phyloP scores from a whole-genome alignment of 1,284 basidiomycete species.

The Coniferiporia weirii region DNA sequence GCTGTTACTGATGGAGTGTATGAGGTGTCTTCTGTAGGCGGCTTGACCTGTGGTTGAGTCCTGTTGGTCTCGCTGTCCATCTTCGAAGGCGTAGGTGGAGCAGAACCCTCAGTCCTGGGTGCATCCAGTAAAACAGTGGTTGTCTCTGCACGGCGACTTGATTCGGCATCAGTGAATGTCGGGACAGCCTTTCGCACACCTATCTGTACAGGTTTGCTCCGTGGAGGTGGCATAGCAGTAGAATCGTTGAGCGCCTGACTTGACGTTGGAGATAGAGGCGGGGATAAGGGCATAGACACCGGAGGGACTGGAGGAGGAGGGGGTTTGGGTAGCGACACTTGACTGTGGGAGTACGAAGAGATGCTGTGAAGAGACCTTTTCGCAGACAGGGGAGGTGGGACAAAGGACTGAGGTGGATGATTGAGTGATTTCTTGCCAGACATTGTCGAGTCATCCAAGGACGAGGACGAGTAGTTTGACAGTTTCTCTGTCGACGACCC shows the following conservation, averaged over 20 bases:
- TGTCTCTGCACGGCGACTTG: not conserved
- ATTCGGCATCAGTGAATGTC: constrained; percentile 7
- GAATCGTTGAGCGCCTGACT: constrained; percentile 5
- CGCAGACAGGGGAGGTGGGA: constrained; percentile 17
- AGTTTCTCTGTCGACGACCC: constrained; percentile 45
- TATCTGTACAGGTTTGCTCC: constrained; percentile 14
- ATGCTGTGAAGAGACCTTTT: constrained; percentile 18
- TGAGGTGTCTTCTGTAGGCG: not conserved
- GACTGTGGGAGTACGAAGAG: constrained; percentile 9
- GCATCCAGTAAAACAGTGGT: not conserved
- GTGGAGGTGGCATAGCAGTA: constrained; percentile 5
- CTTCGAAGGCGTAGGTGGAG: constrained; percentile 15
- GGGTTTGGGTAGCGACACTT: constrained; percentile 3
- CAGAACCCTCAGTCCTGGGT: constrained; percentile 7
- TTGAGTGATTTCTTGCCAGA: constrained; percentile 1
- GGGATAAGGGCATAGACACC: constrained; percentile 12
- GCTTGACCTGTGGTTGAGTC: not conserved
- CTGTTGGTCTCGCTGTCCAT: constrained; percentile 5
- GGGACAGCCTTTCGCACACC: constrained; percentile 19
- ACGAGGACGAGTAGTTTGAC: constrained; percentile 24
- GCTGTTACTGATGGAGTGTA: not conserved
- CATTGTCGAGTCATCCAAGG: constrained; percentile 24
- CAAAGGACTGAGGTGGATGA: constrained; percentile 11
- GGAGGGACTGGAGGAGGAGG: constrained; percentile 14
- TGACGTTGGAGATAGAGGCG: constrained; percentile 10